phyloP scores from a whole-genome alignment of 2,329 filamentous ascomycete genomes.

The Aspergillus sp. region DNA sequence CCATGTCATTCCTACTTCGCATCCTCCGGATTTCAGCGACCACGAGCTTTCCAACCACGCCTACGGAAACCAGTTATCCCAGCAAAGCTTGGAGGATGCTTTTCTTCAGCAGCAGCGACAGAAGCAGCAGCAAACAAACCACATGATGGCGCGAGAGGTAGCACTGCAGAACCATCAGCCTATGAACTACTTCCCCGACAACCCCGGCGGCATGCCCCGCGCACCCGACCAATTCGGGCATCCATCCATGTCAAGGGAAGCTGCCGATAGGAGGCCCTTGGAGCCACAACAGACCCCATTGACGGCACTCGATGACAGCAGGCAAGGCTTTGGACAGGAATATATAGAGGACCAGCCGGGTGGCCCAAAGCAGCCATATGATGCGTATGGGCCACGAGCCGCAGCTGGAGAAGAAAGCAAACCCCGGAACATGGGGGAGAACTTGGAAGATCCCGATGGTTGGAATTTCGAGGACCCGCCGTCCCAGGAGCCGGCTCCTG shows the following conservation, averaged over 20 bases:
- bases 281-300: constrained; percentile 41
- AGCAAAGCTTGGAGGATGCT: constrained; percentile 50
- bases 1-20: constrained; percentile 55
- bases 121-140: constrained; percentile 35
- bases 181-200: constrained; percentile 39
- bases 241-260: constrained; percentile 29
- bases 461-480: constrained; percentile 88
- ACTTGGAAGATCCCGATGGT: constrained; percentile 54
- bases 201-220: constrained; percentile 26
- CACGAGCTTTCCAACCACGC: constrained; percentile 35
- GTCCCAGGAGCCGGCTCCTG: constrained; percentile 40
- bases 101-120: constrained; percentile 50
- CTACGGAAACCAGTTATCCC: constrained; percentile 42
- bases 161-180: constrained; percentile 52
- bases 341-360: constrained; percentile 47
- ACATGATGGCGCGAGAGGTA: constrained; percentile 42
- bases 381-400: constrained; percentile 48
- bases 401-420: constrained; percentile 34
- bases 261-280: constrained; percentile 31
- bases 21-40: constrained; percentile 45
- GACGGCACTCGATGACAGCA: constrained; percentile 45
- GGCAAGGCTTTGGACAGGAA: constrained; percentile 34
- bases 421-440: constrained; percentile 40
- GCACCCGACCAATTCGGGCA: constrained; percentile 37
- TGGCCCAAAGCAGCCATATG: constrained; percentile 50